Base-by-base conservation (phyloP, 1,284 basidiomycete species). In the Rhodotorula sp. region DNA sequence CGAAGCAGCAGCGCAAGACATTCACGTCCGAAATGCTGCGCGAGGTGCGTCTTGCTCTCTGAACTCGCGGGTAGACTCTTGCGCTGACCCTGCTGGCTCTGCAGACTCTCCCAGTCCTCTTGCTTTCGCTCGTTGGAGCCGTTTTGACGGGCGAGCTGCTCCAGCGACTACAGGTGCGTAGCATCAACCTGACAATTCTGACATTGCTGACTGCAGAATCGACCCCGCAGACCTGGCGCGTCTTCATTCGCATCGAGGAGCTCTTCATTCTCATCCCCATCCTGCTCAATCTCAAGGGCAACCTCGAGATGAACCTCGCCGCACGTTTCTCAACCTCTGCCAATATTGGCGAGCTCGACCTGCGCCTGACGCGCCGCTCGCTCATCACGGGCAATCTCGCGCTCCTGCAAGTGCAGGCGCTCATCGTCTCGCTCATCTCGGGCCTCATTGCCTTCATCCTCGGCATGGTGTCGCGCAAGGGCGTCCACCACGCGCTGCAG, bases 241-340 rank as follows among this genome's bases (percentile, higher is more conserved):
- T 94, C 55, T 96, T 99, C 86, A 85, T 86, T 64, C 87, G 90
- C 66, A 88, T 96, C 61, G 91, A 97, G 84, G 95, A 99, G 81
- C 88, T 98, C 68, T 95, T 98, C 79, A 95, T 98, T 84, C 91
- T 98, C 69, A 90, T 97, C 13, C 95, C 96, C 17, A 94, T 97
- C 77, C 85, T 98, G 34, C 87, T 96, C 77, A 99, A 98, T 79
- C 88, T 99, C 73, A 97, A 97, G 80, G 96, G 73, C 41, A 74
- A 74, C 63, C 87, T 98, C 58, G 94, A 96, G 82, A 95, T 96
- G 91, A 95, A 94, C 75, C 87, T 85, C 4, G 82, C 82, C 12
- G 81, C 84, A 9, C 80, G 83, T 44, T 81, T 85, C 77, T 83
- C 82, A 12, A 85, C 84, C 7, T 82, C 82, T 8, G 85, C 86